Evolutionary conservation across 805 yeast genomes (phyloP), one percentile per base, ranked within the genome.

Genomic region (Candida taoyuanica): DNA sequence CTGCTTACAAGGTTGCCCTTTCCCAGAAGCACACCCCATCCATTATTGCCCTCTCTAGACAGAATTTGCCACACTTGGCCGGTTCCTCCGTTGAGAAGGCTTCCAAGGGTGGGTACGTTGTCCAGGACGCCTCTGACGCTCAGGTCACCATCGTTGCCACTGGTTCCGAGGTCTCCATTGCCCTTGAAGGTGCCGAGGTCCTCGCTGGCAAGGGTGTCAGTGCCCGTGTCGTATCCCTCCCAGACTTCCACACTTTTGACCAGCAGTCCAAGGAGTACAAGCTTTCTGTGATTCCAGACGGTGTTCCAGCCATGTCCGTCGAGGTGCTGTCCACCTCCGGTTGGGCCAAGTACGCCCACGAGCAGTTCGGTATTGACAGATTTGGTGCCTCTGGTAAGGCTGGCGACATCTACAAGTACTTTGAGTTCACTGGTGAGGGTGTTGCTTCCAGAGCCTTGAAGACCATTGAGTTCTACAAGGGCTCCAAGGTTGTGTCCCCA

Each of bases 341-440:
- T 42, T 93, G 98, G 98, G 72, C 81, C 56, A 85, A 81, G 68
- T 93, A 88, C 74, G 78, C 97, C 43, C 98, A 93, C 71, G 94
- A 85, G 73, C 95, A 88, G 67, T 86, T 91, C 58, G 96, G 97
- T 69, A 74, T 93, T 60, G 79, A 87, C 78, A 79, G 86, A 71
- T 93, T 93, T 63, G 98, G 98, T 76, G 93, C 89, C 46, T 88
- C 97, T 44, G 98, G 95, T 64, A 84, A 85, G 64, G 93, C 82
- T 60, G 66, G 68, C 42, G 86, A 84, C 48, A 75, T 91, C 46
- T 93, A 80, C 81, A 77, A 85, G 67, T 70, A 59, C 71, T 85
- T 91, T 55, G 96, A 76, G 52, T 93, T 93, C 74, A 88, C 95
- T 40, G 82, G 91, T 47, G 96, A 86, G 64, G 96, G 95, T 52